These are phyloP conservation scores for Dactylellina cionopaga DNA, from an alignment of 2,329 filamentous ascomycete species.

Conservation along the genomic window DNA sequence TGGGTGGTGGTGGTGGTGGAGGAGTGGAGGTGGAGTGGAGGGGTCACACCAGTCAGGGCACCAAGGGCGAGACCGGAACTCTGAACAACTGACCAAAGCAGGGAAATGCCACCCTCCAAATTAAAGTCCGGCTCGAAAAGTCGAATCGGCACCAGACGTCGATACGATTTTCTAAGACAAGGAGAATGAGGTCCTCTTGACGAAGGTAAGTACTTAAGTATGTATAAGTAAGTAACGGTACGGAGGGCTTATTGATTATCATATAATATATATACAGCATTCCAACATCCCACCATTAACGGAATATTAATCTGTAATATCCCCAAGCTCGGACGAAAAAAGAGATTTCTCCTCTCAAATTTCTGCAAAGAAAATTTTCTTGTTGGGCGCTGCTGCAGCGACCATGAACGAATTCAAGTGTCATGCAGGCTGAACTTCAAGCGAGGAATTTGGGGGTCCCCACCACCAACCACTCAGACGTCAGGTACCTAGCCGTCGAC, in stretches of 20 bases:
- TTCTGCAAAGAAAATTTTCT: constrained; percentile 21
- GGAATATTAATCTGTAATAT: too few relatives aligned
- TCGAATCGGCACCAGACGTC: not conserved
- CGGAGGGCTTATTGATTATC: too few relatives aligned
- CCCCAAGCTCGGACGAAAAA: not conserved
- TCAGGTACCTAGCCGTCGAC: constrained; percentile 24
- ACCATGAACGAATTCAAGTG: constrained; percentile 7
- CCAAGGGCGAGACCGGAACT: constrained; percentile 1
- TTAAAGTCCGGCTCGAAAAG: constrained; percentile 5
- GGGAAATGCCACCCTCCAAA: not conserved
- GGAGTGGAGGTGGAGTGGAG: not conserved
- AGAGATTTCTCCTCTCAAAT: not conserved
- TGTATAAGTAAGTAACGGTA: too few relatives aligned
- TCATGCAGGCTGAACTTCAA: constrained; percentile 38
- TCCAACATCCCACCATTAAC: too few relatives aligned
- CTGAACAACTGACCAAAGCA: too few relatives aligned
- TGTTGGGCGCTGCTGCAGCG: not conserved
- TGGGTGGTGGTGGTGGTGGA: not conserved
- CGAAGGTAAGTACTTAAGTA: too few relatives aligned
- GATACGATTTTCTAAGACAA: not conserved
- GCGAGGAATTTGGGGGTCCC: constrained; percentile 39
- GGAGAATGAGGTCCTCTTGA: too few relatives aligned
- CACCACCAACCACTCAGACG: constrained; percentile 22
- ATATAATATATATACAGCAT: too few relatives aligned
- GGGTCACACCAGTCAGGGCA: too few relatives aligned